A percentile compares a stretch with the other conserved stretches of the same genome.
Conservation (phyloP, 225 moss, liverwort and hornwort species). For the Sphagnum tenellum region DNA sequence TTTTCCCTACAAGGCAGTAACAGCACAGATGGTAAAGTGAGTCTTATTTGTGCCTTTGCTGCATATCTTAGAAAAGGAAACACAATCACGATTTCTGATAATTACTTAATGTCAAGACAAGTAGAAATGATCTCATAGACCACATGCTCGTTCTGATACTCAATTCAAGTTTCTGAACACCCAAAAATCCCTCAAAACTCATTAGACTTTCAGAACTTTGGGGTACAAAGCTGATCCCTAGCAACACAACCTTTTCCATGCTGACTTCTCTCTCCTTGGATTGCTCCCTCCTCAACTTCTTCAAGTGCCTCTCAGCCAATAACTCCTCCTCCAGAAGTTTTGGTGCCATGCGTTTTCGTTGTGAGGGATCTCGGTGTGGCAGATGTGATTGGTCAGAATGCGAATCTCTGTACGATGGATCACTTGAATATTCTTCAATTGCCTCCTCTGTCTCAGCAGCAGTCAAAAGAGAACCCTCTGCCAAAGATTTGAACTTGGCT, state of each 20-base stretch:
- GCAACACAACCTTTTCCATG: conserved; percentile 9
- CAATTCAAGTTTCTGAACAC: no score
- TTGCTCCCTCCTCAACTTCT: conserved; percentile 63
- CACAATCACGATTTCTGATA: no score
- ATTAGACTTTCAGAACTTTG: no score
- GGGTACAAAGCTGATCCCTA: no score
- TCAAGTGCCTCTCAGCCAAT: conserved; percentile 45
- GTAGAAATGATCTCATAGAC: no score
- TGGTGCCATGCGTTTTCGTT: conserved; percentile 78
- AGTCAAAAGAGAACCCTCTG: conserved; percentile 62
- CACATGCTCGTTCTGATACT: no score
- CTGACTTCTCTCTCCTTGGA: conserved; percentile 11
- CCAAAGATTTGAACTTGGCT: conserved; percentile 81
- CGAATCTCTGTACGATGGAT: conserved; percentile 42
- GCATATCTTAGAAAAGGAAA: no score
- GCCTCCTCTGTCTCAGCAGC: conserved; percentile 48
- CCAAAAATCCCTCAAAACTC: no score
- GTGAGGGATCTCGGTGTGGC: conserved; percentile 65
- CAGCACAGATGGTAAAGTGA: not conserved
- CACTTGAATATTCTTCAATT: conserved; percentile 42
- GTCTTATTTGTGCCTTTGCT: no score
- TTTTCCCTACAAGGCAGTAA: conserved; percentile 23
- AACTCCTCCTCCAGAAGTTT: conserved; percentile 71
- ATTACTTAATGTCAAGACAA: no score
- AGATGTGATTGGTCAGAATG: conserved; percentile 42